These are phyloP conservation scores for Tuber aestivum DNA, from an alignment of 495 filamentous ascomycete species.

Conservation along the genomic window DNA sequence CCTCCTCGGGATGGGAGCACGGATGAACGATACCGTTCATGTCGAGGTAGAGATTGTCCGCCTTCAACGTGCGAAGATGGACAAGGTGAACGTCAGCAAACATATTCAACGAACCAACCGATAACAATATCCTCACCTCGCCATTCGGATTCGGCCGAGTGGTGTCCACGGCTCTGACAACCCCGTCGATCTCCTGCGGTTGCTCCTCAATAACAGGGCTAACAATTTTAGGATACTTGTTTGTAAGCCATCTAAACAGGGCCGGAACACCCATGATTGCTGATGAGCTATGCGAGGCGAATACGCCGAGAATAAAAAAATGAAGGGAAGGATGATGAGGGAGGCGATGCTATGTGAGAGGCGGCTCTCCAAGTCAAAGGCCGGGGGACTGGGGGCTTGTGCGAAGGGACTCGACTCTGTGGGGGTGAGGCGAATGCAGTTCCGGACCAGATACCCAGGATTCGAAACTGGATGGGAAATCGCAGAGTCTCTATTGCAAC, in stretches of 20 bases:
- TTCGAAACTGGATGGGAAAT: not conserved
- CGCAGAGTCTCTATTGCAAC: not conserved
- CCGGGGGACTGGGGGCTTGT: not conserved
- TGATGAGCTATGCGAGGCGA: not conserved
- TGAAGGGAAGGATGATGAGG: not conserved
- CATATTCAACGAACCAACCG: not conserved
- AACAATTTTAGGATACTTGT: slow-evolving; percentile 73
- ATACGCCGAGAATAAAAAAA: not conserved
- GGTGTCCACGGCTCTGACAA: slow-evolving; percentile 73
- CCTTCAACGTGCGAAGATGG: slow-evolving; percentile 49
- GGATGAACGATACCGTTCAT: slow-evolving; percentile 99
- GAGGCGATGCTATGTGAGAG: not conserved
- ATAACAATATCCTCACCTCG: slow-evolving; percentile 47
- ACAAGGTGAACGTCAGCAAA: slow-evolving; percentile 11
- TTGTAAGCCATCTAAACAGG: slow-evolving; percentile 43
- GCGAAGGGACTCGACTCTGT: not conserved
- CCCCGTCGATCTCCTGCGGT: slow-evolving; percentile 65
- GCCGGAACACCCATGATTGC: slow-evolving; percentile 42
- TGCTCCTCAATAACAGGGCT: slow-evolving; percentile 81
- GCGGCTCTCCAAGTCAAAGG: not conserved
- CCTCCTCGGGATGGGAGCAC: slow-evolving; percentile 94
- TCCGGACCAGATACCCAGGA: not conserved
- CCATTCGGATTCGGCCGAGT: slow-evolving; percentile 90
- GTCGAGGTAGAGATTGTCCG: slow-evolving; percentile 95
- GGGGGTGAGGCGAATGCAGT: not conserved